phyloP scores from a whole-genome alignment of 1,284 basidiomycete genomes.

The Pisolithus thermaeus region DNA sequence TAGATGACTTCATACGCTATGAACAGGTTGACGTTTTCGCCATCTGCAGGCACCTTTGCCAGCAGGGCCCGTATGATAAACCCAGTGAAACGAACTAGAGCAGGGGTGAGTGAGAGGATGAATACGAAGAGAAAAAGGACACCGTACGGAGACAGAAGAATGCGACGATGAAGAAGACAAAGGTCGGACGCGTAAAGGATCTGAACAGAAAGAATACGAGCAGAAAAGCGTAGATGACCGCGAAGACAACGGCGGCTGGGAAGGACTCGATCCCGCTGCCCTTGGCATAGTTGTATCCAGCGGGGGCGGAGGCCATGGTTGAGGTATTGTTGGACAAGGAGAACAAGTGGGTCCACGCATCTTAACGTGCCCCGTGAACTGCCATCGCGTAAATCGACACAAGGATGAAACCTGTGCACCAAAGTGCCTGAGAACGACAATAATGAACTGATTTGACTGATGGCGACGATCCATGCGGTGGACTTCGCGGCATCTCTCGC shows the following conservation, averaged over 20 bases:
- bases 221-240: constrained; percentile 35
- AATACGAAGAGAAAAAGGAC: constrained; percentile 20
- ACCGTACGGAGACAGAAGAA: constrained; percentile 42
- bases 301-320: constrained; percentile 5
- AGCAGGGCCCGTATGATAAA: constrained; percentile 29
- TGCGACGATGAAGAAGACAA: constrained; percentile 34
- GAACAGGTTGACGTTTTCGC: constrained; percentile 17
- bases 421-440: too few relatives aligned
- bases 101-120: constrained; percentile 24
- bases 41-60: constrained; percentile 21
- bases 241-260: constrained; percentile 39
- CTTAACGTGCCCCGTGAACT: too few relatives aligned
- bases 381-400: neutral
- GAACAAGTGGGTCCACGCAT: too few relatives aligned
- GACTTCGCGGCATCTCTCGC: neutral
- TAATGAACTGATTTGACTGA: neutral
- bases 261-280: constrained; percentile 35
- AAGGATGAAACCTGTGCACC: neutral
- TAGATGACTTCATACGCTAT: constrained; percentile 29
- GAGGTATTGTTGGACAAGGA: neutral
- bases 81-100: constrained; percentile 32
- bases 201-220: constrained; percentile 32
- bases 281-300: constrained; percentile 31
- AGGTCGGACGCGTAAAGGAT: constrained; percentile 34
- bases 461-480: neutral